Base-by-base conservation (phyloP, 768 basidiomycete genomes). In the Mycena belliarum region DNA sequence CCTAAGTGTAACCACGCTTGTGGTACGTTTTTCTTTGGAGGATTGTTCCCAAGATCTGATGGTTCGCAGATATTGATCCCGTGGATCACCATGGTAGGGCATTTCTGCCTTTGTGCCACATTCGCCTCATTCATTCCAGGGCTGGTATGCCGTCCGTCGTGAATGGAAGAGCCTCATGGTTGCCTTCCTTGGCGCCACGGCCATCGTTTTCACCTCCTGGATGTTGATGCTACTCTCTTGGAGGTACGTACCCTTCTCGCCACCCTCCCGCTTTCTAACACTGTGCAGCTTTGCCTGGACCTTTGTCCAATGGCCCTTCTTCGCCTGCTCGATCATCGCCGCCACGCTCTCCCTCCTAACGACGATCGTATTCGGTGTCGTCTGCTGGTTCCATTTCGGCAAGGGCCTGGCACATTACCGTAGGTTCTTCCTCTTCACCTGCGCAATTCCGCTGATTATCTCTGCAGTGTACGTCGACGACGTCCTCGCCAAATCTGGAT, bases 361-460 rank as follows among this genome's bases (percentile, higher is more conserved):
- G 15, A 69, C 70, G 14, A 68, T 72, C 59, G 42, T 63, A 20
- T 57, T 75, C 16, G 73, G 71, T 6, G 21, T 73, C 41, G 25
- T 69, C 14, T 74, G 69, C 55, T 64, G 68, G 53, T 33, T 68
- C 32, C 70, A 72, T 50, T 75, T 75, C 59, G 74, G 68, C 33
- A 69, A 68, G 41, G 74, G 74, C 10, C 59, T 75, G 3, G 68
- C 68, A 7, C 72, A 73, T 41, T 74, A 70, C 49, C 60, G 73
- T 74, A 50, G 63, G 74, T 65, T 21, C 8, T 2, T 11, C 21
- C 15, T 14, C n/a, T 24, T 7, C 5, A 18, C 57, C n/a, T 40
- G 16, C 12, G 25, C n/a, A 35, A 25, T 37, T 7, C 26, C 32
- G 35, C 41, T 57, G 20, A 53, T 37, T 41, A 8, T 41, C 33